Evolutionary conservation across 73 alveolate species (phyloP).

Genomic region (Symbiodinium natans): DNA sequence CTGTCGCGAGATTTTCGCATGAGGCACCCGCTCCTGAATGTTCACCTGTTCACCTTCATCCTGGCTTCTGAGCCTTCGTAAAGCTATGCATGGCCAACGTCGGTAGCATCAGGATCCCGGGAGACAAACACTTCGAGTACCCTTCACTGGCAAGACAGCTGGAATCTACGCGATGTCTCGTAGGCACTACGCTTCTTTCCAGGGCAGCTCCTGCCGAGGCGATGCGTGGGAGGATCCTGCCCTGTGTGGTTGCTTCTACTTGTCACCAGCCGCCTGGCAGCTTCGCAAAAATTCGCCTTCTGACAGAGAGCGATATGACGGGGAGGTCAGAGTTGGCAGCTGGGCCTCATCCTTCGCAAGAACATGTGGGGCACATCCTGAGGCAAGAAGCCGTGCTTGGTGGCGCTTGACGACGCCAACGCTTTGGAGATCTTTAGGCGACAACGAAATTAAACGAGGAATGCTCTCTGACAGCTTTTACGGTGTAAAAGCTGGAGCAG

Average conservation of each 20-base stretch:
- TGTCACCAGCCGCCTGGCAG: neutral
- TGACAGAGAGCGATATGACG: neutral
- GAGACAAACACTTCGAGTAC: neutral
- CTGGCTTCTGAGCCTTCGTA: no score
- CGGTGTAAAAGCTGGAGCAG: neutral
- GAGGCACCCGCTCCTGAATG: neutral
- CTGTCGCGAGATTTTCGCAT: neutral
- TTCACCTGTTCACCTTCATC: no score
- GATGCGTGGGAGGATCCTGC: neutral
- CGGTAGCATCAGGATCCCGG: neutral
- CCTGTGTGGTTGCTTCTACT: neutral
- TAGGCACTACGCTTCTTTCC: neutral
- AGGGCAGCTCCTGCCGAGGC: neutral
- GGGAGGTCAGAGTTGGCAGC: neutral
- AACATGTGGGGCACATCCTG: neutral
- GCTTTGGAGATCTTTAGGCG: neutral
- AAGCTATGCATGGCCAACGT: neutral
- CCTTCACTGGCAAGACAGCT: neutral
- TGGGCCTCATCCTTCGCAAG: neutral
- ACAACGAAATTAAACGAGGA: neutral
- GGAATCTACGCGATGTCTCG: no score
- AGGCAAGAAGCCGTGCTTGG: neutral
- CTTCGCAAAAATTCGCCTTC: neutral
- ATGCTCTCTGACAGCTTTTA: no score
- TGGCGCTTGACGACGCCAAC: neutral